Conservation (phyloP, 2,329 filamentous ascomycete species). For the Colletotrichum zoysiae region DNA sequence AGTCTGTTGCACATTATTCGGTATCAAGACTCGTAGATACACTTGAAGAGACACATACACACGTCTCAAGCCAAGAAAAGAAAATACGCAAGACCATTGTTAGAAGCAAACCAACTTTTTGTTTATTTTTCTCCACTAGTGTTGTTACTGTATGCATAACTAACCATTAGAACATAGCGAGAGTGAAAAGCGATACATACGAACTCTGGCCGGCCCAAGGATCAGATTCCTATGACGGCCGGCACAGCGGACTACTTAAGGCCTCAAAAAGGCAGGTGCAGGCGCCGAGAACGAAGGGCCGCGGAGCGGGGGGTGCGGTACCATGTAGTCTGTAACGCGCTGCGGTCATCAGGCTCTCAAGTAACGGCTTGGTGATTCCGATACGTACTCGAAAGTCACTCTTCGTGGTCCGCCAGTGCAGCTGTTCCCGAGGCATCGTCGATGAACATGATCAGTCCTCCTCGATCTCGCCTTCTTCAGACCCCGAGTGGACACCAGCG, state of each 20-base stretch:
- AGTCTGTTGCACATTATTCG: slow-evolving; percentile 50
- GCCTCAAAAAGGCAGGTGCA: not conserved
- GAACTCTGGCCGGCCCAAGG: slow-evolving; percentile 5
- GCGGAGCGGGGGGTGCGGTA: not conserved
- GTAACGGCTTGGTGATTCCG: slow-evolving; percentile 45
- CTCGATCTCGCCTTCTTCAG: slow-evolving; percentile 98
- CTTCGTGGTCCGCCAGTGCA: not conserved
- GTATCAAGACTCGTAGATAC: slow-evolving; percentile 50
- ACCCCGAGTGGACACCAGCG: slow-evolving; percentile 81
- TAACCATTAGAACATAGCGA: slow-evolving; percentile 25
- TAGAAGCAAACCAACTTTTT: slow-evolving; percentile 1
- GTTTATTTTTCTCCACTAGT: slow-evolving; percentile 3
- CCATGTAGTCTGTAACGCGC: slow-evolving; percentile 34
- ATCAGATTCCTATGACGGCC: not conserved
- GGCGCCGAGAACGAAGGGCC: slow-evolving; percentile 2
- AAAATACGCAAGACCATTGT: slow-evolving; percentile 24
- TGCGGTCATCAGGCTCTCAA: slow-evolving; percentile 43
- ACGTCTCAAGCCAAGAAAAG: slow-evolving; percentile 12
- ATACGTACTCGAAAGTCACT: slow-evolving; percentile 51
- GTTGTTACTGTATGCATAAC: slow-evolving; percentile 7
- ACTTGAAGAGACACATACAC: slow-evolving; percentile 7
- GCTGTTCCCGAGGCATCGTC: not conserved
- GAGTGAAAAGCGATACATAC: slow-evolving; percentile 36
- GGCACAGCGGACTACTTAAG: not conserved
- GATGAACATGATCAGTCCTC: slow-evolving; percentile 68